A percentile compares a stretch with the other conserved stretches of the same genome.
Conservation (phyloP, 306 rosid species). For the Prunus armeniaca region DNA sequence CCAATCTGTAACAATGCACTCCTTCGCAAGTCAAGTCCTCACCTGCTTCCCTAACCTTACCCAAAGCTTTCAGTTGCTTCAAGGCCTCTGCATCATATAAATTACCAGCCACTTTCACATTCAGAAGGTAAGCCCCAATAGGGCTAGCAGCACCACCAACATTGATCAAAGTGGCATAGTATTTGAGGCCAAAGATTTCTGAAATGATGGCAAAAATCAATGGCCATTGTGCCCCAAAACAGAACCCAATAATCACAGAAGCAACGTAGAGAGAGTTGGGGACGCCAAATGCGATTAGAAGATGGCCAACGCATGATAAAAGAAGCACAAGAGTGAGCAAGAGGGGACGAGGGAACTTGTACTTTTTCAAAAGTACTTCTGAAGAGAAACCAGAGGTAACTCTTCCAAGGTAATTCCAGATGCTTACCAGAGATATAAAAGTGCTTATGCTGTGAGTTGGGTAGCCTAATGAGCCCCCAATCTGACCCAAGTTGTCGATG, state of each 20-base stretch:
- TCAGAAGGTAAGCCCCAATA: slow-evolving; percentile 51
- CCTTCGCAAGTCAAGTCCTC: slow-evolving; percentile 51
- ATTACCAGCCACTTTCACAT: slow-evolving; percentile 53
- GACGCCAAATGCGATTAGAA: slow-evolving; percentile 52
- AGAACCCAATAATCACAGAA: slow-evolving; percentile 56
- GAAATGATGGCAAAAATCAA: slow-evolving; percentile 66
- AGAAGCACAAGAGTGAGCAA: slow-evolving; percentile 48
- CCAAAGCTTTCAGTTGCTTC: slow-evolving; percentile 43
- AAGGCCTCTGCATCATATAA: slow-evolving; percentile 60
- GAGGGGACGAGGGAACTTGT: slow-evolving; percentile 60
- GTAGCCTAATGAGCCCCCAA: slow-evolving; percentile 56
- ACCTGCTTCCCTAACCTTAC: slow-evolving; percentile 31
- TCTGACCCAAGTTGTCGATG: slow-evolving; percentile 74
- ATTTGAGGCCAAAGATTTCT: slow-evolving; percentile 67
- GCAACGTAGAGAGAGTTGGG: slow-evolving; percentile 57
- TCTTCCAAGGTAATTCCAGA: slow-evolving; percentile 72
- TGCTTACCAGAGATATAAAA: slow-evolving; percentile 66
- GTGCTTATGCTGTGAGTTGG: slow-evolving; percentile 46
- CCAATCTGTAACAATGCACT: slow-evolving; percentile 40
- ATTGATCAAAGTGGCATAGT: slow-evolving; percentile 57
- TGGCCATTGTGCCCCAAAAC: slow-evolving; percentile 71
- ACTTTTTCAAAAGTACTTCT: slow-evolving; percentile 50
- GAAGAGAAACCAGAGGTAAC: slow-evolving; percentile 48
- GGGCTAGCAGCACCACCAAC: slow-evolving; percentile 56
- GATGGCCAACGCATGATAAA: slow-evolving; percentile 56